Percentiles rank a stretch among this genome's conserved stretches.
Conservation (phyloP, 2,329 filamentous ascomycete genomes). For the Aspergillus caelatus region DNA sequence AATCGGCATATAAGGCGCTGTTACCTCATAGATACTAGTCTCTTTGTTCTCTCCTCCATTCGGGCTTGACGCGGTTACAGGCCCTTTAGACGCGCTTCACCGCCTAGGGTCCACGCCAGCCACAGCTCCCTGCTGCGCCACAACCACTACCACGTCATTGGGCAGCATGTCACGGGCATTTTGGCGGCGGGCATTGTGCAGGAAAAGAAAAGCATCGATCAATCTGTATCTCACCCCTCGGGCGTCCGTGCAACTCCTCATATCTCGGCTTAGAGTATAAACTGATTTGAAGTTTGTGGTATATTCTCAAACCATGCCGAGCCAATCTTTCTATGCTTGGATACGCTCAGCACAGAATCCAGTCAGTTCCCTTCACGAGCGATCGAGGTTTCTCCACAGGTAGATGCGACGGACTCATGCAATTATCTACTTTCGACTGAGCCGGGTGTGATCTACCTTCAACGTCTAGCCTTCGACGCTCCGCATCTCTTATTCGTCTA, state of each 20-base stretch:
- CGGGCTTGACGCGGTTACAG: not conserved
- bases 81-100: constrained; percentile 20
- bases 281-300: not conserved
- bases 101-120: constrained; percentile 22
- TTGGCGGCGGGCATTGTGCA: constrained; percentile 9
- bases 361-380: constrained; percentile 11
- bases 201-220: constrained; percentile 1
- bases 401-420: constrained; percentile 19
- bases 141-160: constrained; percentile 39
- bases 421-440: constrained; percentile 15
- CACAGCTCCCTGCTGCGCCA: constrained; percentile 23
- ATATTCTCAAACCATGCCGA: constrained; percentile 18
- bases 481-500: not conserved
- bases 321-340: constrained; percentile 15
- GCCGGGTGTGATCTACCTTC: constrained; percentile 8
- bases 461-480: not conserved
- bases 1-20: not conserved
- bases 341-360: constrained; percentile 16
- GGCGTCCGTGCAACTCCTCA: not conserved
- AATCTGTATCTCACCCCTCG: not conserved
- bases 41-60: not conserved
- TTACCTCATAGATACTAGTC: not conserved
- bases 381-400: constrained; percentile 20
- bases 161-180: constrained; percentile 22
- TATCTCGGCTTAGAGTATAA: not conserved